Base-by-base conservation (phyloP, 768 basidiomycete species). In the Russula olivacea region DNA sequence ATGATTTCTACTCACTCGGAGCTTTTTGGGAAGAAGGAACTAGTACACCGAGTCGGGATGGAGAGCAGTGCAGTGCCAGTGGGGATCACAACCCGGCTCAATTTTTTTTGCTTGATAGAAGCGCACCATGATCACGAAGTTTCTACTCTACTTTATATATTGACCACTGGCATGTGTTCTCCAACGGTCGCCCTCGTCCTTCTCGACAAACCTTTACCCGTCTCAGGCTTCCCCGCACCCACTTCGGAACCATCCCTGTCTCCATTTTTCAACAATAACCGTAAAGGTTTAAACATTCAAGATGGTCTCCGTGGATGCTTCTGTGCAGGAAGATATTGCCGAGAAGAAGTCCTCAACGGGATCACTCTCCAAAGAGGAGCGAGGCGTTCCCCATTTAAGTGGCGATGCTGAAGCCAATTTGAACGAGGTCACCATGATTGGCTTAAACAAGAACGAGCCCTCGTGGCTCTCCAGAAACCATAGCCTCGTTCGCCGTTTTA, bases 311-410 rank as follows among this genome's bases (percentile, higher is more conserved):
- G 48, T 15, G 14, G 32, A 15, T 40, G 53, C 8, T 14, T 21
- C 9, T 8, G n/a, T 49, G 17, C 43, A 45, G 12, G 54, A 51
- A 0, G 32, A 21, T 9, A 25, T 55, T 57, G 32, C 55, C 28
- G 65, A 63, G 25, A 69, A 70, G 60, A 71, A 69, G 67, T 21
- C 65, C 47, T 69, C 69, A 54, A 58, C 60, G 49, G 66, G 57
- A n/a, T 69, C 68, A 21, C 53, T 68, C 61, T 38, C 63, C 17
- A 72, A 72, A 55, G 69, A 70, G 68, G 72, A 73, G 66, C 62
- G 69, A 47, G 49, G 21, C 52, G 19, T 32, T 55, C 10, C 51
- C 43, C n/a, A 48, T n/a, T 25, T 1, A 1, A 69, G 28, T 23
- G 47, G 0, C 1, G 71, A 64, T 19, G 51, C 49, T 40, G 64